Conservation (phyloP, 108 stramenopile species). For the Schizochytrium sp. region DNA sequence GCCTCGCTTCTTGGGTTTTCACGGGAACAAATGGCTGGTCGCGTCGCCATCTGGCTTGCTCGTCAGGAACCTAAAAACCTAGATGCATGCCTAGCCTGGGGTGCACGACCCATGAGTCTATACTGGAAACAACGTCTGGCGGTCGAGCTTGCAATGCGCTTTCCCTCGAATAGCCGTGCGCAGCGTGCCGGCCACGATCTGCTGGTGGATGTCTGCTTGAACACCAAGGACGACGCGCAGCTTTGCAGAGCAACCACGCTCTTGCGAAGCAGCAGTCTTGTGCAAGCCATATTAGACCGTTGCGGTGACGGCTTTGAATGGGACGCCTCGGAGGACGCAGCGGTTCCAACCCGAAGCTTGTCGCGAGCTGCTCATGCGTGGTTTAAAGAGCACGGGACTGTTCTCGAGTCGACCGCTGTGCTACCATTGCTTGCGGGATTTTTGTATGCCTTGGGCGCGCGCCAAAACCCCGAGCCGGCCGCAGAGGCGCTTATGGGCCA, state of each 20-base stretch:
- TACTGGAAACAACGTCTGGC: neutral
- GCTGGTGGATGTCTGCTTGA: neutral
- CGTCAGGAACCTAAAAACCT: neutral
- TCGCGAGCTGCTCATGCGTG: neutral
- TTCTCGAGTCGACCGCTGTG: neutral
- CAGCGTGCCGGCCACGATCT: neutral
- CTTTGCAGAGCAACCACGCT: neutral
- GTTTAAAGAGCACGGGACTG: neutral
- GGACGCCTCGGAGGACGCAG: neutral
- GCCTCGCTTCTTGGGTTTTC: neutral
- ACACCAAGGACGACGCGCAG: neutral
- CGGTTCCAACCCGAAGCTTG: neutral
- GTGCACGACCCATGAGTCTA: neutral
- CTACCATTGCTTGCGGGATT: neutral
- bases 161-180: neutral
- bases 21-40: neutral
- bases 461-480: neutral
- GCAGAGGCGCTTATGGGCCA: neutral
- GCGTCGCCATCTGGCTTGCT: neutral
- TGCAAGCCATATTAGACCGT: neutral
- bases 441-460: neutral
- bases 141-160: neutral
- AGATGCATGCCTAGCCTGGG: neutral
- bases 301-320: neutral
- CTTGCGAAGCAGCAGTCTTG: neutral